Conservation (phyloP, 1,284 basidiomycete genomes). For the Meripilus lineatus region DNA sequence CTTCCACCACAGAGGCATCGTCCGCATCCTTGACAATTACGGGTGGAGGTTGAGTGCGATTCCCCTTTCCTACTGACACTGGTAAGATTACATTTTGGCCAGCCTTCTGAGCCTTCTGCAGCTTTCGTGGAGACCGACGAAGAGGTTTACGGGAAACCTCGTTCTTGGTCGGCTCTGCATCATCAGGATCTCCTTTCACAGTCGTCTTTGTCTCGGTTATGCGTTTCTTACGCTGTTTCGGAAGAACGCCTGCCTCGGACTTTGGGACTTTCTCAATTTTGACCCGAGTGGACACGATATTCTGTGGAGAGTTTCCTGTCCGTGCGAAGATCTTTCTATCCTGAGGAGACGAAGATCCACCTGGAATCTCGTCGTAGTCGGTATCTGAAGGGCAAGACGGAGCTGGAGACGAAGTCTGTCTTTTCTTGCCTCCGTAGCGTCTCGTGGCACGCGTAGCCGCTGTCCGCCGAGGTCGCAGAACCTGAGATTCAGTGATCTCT, state of each 20-base stretch:
- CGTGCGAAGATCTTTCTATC: neutral
- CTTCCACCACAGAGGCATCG: too few species aligned
- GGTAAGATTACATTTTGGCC: too few species aligned
- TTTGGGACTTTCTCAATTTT: conserved; percentile 4
- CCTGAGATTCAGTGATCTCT: conserved; percentile 9
- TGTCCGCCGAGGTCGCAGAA: conserved; percentile 12
- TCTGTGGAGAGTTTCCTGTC: neutral
- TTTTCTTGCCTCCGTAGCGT: conserved; percentile 21
- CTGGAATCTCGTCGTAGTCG: conserved; percentile 25
- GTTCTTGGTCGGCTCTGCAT: too few species aligned
- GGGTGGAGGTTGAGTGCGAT: too few species aligned
- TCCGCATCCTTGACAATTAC: too few species aligned
- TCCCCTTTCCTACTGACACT: too few species aligned
- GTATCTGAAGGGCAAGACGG: conserved; percentile 3
- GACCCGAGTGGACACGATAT: neutral
- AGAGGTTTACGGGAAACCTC: too few species aligned
- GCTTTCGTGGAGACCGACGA: too few species aligned
- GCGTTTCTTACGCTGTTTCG: neutral
- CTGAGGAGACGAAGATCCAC: conserved; percentile 2
- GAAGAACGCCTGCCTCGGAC: neutral
- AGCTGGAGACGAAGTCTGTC: conserved; percentile 15
- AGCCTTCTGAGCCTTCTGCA: too few species aligned
- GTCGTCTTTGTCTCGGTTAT: neutral
- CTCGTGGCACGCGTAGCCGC: conserved; percentile 15
- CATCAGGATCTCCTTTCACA: neutral